Base-by-base conservation (phyloP, 139 green algal species). In the Chlamydomonas eustigma region DNA sequence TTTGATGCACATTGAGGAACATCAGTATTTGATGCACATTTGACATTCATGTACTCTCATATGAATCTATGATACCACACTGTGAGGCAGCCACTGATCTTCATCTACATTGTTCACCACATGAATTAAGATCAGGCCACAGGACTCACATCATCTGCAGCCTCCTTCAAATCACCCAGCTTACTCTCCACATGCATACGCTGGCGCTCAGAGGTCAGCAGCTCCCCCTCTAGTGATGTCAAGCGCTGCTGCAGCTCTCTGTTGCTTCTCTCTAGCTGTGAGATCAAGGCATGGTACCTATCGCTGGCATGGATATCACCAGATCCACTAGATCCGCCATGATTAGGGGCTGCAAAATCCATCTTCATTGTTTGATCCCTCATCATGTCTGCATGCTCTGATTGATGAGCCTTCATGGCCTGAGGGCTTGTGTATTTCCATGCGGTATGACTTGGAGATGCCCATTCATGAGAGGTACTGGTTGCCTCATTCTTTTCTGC, bases 181-280 rank as follows among this genome's bases (percentile, higher is more conserved):
- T 58, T 58, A 18, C 18, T 18, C 18, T 58, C 12, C 18, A 18
- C 44, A 28, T 28, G 12, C 44, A 58, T 58, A 18, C 44, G 44
- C 52, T 68, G 32, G 6, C 34, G 52, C 34, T 31, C 52, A 4
- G 6, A 8, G 4, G 32, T 4, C 18, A 37, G 52, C 52, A 68
- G 12, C 18, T 22, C 52, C 4, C 22, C 18, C 6, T 33, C n/a
- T 28, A 68, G 52, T 68, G 52, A 25, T 28, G 8, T 4, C 22
- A 68, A 8, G 52, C 52, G 52, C 52, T 28, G 52, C 52, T 68
- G 52, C 18, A 68, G 52, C 52, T 68, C 52, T 4, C 12, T 25
- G 12, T 68, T 22, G 52, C 6, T 6, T 31, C 52, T 22, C 52
- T 68, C 52, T 31, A 68, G 22, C 12, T 68, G 52, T 28, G 18